Conservation (phyloP, 108 stramenopile species). For the Nitzschia sp. region DNA sequence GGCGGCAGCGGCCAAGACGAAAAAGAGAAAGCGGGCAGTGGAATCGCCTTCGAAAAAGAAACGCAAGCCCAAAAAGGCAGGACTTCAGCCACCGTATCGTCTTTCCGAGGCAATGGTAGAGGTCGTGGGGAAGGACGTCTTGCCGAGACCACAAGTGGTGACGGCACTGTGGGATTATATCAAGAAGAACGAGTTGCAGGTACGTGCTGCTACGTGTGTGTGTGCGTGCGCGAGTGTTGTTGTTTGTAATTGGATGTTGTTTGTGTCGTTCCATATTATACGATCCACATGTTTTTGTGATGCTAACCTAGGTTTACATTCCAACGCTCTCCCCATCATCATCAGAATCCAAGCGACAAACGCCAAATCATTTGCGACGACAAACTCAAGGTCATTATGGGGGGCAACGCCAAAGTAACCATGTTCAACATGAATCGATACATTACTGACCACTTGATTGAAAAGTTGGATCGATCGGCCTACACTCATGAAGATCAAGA, state of each 20-base stretch:
- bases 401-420: slow-evolving; percentile 70
- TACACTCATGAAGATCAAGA: slow-evolving; percentile 35
- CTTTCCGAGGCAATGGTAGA: slow-evolving; percentile 66
- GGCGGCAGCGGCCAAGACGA: background rate
- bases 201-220: slow-evolving; percentile 10
- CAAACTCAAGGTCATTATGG: slow-evolving; percentile 71
- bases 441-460: slow-evolving; percentile 76
- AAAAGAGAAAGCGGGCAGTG: slow-evolving; percentile 16
- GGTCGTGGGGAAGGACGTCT: slow-evolving; percentile 64
- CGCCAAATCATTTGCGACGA: slow-evolving; percentile 85
- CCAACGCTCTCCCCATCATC: no score
- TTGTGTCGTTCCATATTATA: no score
- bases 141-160: slow-evolving; percentile 83
- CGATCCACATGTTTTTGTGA: no score
- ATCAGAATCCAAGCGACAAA: slow-evolving; percentile 87
- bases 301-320: no score
- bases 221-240: no score
- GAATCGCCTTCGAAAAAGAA: slow-evolving; percentile 37
- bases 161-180: slow-evolving; percentile 88
- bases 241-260: no score
- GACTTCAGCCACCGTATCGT: slow-evolving; percentile 72
- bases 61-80: slow-evolving; percentile 50
- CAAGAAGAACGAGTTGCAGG: slow-evolving; percentile 75
- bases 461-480: slow-evolving; percentile 68
- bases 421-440: slow-evolving; percentile 90